Percentiles rank a stretch among this genome's conserved stretches.
These are phyloP conservation scores for Melastoma candidum DNA, from an alignment of 441 rosid genomes.

Conservation along the genomic window DNA sequence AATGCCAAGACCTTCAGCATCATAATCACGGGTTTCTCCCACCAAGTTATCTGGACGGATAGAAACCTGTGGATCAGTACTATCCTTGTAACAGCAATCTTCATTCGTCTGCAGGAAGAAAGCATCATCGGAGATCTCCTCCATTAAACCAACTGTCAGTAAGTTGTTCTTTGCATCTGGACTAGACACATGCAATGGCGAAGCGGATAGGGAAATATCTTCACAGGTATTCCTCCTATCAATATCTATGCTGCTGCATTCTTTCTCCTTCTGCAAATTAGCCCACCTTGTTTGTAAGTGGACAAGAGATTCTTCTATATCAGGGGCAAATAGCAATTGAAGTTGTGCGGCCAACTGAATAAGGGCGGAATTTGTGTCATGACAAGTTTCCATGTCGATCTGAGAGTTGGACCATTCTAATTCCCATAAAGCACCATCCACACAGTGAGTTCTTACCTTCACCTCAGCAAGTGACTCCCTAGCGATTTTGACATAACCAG, in stretches of 20 bases:
- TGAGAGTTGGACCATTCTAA: slow-evolving; percentile 70
- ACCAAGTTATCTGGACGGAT: slow-evolving; percentile 29
- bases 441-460: slow-evolving; percentile 46
- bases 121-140: slow-evolving; percentile 77
- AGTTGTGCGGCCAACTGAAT: slow-evolving; percentile 72
- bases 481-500: slow-evolving; percentile 87
- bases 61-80: slow-evolving; percentile 31
- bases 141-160: slow-evolving; percentile 54
- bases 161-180: slow-evolving; percentile 24
- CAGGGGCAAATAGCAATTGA: slow-evolving; percentile 86
- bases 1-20: slow-evolving; percentile 31
- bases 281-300: slow-evolving; percentile 91
- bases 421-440: slow-evolving; percentile 64
- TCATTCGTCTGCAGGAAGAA: slow-evolving; percentile 44
- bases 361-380: slow-evolving; percentile 77
- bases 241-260: slow-evolving; percentile 28
- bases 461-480: slow-evolving; percentile 61
- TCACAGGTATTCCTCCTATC: slow-evolving; percentile 17
- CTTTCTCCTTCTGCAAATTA: slow-evolving; percentile 46
- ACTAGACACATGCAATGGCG: slow-evolving; percentile 28
- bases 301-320: slow-evolving; percentile 76
- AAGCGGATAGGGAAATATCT: slow-evolving; percentile 29
- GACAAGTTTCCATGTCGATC: slow-evolving; percentile 68
- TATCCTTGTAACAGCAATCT: slow-evolving; percentile 20
- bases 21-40: slow-evolving; percentile 32